Base-by-base conservation (phyloP, 495 filamentous ascomycete genomes). In the Glarea lozoyensis region DNA sequence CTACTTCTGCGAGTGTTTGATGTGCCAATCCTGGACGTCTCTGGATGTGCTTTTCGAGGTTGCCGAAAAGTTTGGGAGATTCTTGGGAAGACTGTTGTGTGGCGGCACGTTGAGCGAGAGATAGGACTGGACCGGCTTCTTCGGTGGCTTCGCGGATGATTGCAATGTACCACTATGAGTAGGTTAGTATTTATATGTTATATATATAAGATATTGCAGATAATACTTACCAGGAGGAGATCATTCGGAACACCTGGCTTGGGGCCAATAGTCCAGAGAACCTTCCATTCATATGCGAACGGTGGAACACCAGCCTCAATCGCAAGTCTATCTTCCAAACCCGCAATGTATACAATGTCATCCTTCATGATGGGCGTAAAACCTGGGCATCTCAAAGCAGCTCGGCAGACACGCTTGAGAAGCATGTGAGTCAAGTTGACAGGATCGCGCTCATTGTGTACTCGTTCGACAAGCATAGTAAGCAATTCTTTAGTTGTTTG, bases 311-410 rank as follows among this genome's bases (percentile, higher is more conserved):
- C 50, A 24, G 45, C 13, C 18, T 56, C 30, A 29, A 52, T 38
- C 2, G 38, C 20, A 1, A 53, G 55, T 0, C 37, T 19, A 21
- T 64, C 17, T n/a, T 55, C 47, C 2, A 53, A 42, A 10, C 50
- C 18, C 19, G 37, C 43, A 23, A 45, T 30, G 34, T 34, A 50
- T 2, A 64, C 62, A 25, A 77, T 60, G 49, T 69, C 67, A 46
- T 75, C 69, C 56, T 73, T 75, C 62, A 81, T 76, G 3, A 66
- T 52, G 2, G 81, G 74, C 12, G 72, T 76, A 58, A 87, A 86
- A 0, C 72, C 79, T 5, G 75, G 72, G 47, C 80, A 86, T 0
- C 61, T 62, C 45, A 86, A 60, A 13, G 70, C 76, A 1, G 78
- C 72, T 1, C 62, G 60, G 20, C 76, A 60, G n/a, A 82, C 56